Conservation (phyloP, 73 alveolate species). For the Paramecium sonneborni region DNA sequence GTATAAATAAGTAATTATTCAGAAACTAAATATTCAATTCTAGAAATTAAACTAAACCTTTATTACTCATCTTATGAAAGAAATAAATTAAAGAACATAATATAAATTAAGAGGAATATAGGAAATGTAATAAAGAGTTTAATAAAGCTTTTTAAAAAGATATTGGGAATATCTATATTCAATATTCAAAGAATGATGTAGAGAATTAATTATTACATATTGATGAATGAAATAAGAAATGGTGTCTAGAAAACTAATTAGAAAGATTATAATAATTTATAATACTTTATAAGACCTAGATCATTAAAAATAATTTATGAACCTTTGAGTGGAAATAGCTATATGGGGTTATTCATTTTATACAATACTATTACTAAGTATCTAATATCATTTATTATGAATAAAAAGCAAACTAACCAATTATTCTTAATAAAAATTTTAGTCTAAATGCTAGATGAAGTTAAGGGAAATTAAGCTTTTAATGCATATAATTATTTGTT, state of each 20-base stretch:
- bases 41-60: background rate
- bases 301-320: slow-evolving; percentile 65
- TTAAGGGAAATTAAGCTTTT: slow-evolving; percentile 88
- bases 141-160: slow-evolving; percentile 32
- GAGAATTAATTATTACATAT: background rate
- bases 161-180: background rate
- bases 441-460: slow-evolving; percentile 77
- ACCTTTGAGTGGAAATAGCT: slow-evolving; percentile 86
- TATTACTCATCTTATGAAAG: background rate
- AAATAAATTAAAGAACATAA: background rate
- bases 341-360: slow-evolving; percentile 90
- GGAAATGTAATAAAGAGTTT: slow-evolving; percentile 34
- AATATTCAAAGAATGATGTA: background rate
- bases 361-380: slow-evolving; percentile 84
- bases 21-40: background rate
- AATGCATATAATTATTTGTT: slow-evolving; percentile 89
- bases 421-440: slow-evolving; percentile 85
- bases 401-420: slow-evolving; percentile 92
- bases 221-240: slow-evolving; percentile 60
- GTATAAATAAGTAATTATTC: slow-evolving; percentile 14
- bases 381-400: slow-evolving; percentile 89
- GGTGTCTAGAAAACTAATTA: slow-evolving; percentile 61
- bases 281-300: slow-evolving; percentile 60
- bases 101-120: background rate
- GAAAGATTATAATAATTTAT: background rate